Percentiles rank a stretch among this genome's conserved stretches.
These are phyloP conservation scores for Zalerion maritima DNA, from an alignment of 495 filamentous ascomycete genomes.

Conservation along the genomic window DNA sequence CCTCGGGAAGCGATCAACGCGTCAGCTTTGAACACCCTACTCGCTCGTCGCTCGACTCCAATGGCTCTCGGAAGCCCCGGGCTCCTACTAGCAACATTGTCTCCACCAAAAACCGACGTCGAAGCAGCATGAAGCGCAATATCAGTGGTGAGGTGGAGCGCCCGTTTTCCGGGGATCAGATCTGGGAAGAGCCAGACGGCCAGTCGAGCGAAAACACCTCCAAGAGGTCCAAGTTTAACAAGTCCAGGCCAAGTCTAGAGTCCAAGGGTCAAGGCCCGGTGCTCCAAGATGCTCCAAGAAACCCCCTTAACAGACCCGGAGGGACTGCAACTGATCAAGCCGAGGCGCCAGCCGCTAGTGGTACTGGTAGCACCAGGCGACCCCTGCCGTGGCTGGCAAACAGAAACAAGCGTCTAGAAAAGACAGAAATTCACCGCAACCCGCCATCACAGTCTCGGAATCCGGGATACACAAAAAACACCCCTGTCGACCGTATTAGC, in stretches of 20 bases:
- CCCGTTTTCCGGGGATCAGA: constrained; percentile 60
- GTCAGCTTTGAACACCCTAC: too few species aligned
- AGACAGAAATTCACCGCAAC: constrained; percentile 63
- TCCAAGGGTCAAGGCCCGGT: constrained; percentile 25
- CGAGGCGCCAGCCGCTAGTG: too few species aligned
- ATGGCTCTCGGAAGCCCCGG: too few species aligned
- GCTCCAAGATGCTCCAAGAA: constrained; percentile 35
- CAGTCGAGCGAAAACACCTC: constrained; percentile 12
- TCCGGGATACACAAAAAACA: constrained; percentile 55
- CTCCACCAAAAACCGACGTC: constrained; percentile 20
- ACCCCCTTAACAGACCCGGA: constrained; percentile 42
- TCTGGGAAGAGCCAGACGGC: constrained; percentile 70
- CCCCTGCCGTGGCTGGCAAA: too few species aligned
- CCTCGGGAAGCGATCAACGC: constrained; percentile 31
- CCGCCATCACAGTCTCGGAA: constrained; percentile 62
- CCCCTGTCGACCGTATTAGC: constrained; percentile 21
- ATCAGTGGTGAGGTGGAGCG: constrained; percentile 42
- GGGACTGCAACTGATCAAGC: too few species aligned
- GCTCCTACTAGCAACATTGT: constrained; percentile 8
- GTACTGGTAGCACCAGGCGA: too few species aligned
- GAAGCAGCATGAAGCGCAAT: constrained; percentile 38
- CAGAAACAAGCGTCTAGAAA: constrained; percentile 41
- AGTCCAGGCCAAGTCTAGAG: constrained; percentile 13
- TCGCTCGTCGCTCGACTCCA: too few species aligned
- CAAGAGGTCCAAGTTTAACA: constrained; percentile 7